These are phyloP conservation scores for Sclerotiophoma versabilis DNA, from an alignment of 2,329 filamentous ascomycete species.

Conservation along the genomic window DNA sequence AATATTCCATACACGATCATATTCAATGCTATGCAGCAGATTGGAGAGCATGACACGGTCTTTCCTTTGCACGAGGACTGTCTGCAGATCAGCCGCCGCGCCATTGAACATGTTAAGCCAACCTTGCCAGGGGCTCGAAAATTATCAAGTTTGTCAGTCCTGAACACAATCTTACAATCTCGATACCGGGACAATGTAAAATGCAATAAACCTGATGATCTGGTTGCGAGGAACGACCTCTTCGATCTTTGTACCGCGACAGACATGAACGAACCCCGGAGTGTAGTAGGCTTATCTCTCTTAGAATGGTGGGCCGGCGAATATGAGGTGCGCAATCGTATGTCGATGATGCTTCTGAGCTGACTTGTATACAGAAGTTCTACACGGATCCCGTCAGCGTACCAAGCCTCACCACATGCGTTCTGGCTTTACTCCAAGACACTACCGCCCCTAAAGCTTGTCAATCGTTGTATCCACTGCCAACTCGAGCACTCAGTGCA, in stretches of 20 bases:
- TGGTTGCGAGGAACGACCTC: slow-evolving; percentile 24
- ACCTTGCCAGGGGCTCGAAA: background rate
- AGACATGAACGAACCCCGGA: slow-evolving; percentile 24
- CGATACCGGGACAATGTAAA: slow-evolving; percentile 8
- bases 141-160: slow-evolving; percentile 11
- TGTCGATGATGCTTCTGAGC: background rate
- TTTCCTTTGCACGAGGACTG: slow-evolving; percentile 38
- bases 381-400: slow-evolving; percentile 30
- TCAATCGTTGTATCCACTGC: background rate
- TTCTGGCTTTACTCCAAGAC: slow-evolving; percentile 19
- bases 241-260: slow-evolving; percentile 22
- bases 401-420: slow-evolving; percentile 13
- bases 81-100: slow-evolving; percentile 29
- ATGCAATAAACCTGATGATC: background rate
- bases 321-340: slow-evolving; percentile 27
- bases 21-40: slow-evolving; percentile 25
- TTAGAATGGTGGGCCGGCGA: slow-evolving; percentile 36
- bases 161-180: slow-evolving; percentile 23
- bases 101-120: slow-evolving; percentile 17
- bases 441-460: slow-evolving; percentile 1
- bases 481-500: background rate
- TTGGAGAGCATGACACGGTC: slow-evolving; percentile 18
- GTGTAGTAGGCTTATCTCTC: slow-evolving; percentile 26
- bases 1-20: slow-evolving; percentile 7
- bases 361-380: slow-evolving; percentile 25